phyloP scores from a whole-genome alignment of 805 yeast species.

The Ogataea nakhonphanomensis region DNA sequence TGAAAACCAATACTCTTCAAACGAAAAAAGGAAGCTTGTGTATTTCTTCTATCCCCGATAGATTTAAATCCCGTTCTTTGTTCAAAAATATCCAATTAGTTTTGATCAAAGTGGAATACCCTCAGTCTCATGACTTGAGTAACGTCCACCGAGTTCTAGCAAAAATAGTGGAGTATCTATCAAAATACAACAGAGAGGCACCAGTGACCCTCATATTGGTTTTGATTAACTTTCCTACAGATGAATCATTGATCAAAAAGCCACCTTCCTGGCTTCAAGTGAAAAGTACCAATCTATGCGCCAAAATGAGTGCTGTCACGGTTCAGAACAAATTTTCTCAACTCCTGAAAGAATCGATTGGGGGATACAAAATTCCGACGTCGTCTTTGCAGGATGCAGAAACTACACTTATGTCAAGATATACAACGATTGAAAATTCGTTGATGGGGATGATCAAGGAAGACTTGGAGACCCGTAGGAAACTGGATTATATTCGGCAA shows the following conservation, averaged over 20 bases:
- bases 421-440: constrained; percentile 17
- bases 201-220: constrained; percentile 17
- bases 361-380: constrained; percentile 1
- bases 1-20: constrained; percentile 2
- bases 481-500: constrained; percentile 13
- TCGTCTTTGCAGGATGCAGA: constrained; percentile 12
- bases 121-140: constrained; percentile 17
- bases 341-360: neutral
- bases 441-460: constrained; percentile 12
- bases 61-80: constrained; percentile 34
- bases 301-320: constrained; percentile 3
- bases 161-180: constrained; percentile 22
- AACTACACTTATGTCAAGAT: constrained; percentile 17
- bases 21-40: constrained; percentile 21
- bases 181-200: constrained; percentile 8
- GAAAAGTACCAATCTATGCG: neutral
- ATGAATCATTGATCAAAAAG: neutral
- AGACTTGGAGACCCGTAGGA: constrained; percentile 7
- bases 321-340: constrained; percentile 3
- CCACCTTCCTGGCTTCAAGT: constrained; percentile 11
- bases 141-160: constrained; percentile 18
- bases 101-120: constrained; percentile 51
- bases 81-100: constrained; percentile 42
- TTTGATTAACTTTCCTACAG: constrained; percentile 3
- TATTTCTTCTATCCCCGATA: constrained; percentile 42